Evolutionary conservation across 2,329 filamentous ascomycete species (phyloP).

Genomic region (Ophiostoma novo-ulmi): DNA sequence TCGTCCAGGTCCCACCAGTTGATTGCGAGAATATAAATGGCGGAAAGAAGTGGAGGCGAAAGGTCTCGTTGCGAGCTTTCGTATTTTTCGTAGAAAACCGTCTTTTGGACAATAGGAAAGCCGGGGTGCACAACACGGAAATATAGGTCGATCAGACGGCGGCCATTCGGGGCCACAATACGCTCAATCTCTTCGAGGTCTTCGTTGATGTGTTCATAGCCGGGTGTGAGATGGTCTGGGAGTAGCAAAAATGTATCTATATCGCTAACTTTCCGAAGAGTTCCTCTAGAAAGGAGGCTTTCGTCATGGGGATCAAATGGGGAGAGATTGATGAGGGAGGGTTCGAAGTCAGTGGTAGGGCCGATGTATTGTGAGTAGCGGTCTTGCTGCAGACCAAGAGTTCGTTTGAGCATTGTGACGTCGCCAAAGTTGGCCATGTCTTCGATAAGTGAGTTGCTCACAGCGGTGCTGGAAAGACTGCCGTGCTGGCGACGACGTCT

Average conservation of each 20-base stretch:
- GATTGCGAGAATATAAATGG: conserved; percentile 58
- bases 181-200: conserved; percentile 66
- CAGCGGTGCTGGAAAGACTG: conserved; percentile 57
- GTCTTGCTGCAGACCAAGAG: conserved; percentile 69
- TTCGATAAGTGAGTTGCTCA: conserved; percentile 59
- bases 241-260: conserved; percentile 75
- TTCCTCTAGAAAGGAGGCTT: conserved; percentile 63
- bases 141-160: conserved; percentile 60
- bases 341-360: conserved; percentile 76
- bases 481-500: conserved; percentile 50
- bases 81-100: conserved; percentile 58
- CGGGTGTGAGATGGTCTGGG: conserved; percentile 66
- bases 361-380: conserved; percentile 80
- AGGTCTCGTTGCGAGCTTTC: conserved; percentile 53
- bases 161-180: conserved; percentile 58
- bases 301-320: conserved; percentile 77
- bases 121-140: conserved; percentile 57
- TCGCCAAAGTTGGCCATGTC: conserved; percentile 67
- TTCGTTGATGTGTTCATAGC: conserved; percentile 63
- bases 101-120: conserved; percentile 56
- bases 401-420: conserved; percentile 60
- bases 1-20: conserved; percentile 58
- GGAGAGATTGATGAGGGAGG: conserved; percentile 74
- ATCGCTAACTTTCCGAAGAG: conserved; percentile 69
- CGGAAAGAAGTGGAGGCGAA: conserved; percentile 53